Evolutionary conservation across 805 yeast species (phyloP).

Genomic region (Saccharomycopsis vini): DNA sequence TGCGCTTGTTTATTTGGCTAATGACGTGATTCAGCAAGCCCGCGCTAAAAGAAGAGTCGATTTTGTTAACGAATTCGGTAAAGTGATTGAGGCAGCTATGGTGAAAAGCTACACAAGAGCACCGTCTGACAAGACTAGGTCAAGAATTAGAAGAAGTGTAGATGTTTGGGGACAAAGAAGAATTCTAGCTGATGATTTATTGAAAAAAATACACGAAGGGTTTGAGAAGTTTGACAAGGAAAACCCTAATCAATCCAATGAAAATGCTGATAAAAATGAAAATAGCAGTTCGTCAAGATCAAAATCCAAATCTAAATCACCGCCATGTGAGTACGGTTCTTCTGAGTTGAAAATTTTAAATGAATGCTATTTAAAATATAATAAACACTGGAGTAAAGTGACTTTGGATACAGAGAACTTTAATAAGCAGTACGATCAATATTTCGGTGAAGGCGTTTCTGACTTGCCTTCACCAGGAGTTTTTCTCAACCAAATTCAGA

Average conservation of each 20-base stretch:
- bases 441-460: no score
- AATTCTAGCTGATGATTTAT: constrained; percentile 30
- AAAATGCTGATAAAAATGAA: no score
- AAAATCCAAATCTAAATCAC: no score
- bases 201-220: constrained; percentile 19
- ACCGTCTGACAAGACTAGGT: constrained; percentile 16
- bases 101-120: constrained; percentile 22
- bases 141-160: constrained; percentile 40
- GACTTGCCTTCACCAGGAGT: constrained; percentile 26
- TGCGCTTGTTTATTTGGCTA: constrained; percentile 59
- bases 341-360: no score
- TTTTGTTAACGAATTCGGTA: constrained; percentile 49
- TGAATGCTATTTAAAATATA: no score
- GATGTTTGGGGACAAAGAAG: constrained; percentile 50
- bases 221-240: constrained; percentile 21
- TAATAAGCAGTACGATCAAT: no score
- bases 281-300: no score
- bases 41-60: constrained; percentile 51
- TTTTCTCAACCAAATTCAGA: constrained; percentile 23
- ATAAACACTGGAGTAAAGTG: no score
- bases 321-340: no score
- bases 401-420: no score
- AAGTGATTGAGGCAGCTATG: constrained; percentile 37
- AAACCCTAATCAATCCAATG: constrained; percentile 23
- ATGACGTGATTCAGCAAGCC: constrained; percentile 77